Conservation (phyloP, 2,329 filamentous ascomycete genomes). For the Alternaria alternata region DNA sequence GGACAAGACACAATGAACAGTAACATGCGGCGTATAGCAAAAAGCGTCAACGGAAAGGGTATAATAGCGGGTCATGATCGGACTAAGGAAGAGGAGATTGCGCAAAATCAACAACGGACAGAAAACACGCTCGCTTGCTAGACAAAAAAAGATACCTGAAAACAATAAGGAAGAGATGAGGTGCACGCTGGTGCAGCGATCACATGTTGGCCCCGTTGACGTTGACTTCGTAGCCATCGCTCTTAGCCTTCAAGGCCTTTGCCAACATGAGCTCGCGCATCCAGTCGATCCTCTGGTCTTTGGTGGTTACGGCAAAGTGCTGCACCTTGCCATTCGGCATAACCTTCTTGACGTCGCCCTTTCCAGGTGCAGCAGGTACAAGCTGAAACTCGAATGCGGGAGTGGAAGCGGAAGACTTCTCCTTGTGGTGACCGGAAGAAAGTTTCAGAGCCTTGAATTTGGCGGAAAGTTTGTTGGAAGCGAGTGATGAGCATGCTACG, state of each 20-base stretch:
- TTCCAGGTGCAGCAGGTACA: constrained; percentile 69
- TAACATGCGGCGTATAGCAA: constrained; percentile 6
- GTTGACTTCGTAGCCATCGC: constrained; percentile 81
- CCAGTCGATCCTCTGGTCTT: constrained; percentile 94
- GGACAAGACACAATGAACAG: constrained; percentile 17
- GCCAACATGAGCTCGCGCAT: constrained; percentile 93
- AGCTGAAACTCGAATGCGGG: constrained; percentile 84
- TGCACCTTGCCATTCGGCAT: constrained; percentile 75
- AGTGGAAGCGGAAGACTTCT: constrained; percentile 65
- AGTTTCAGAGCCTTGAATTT: constrained; percentile 82
- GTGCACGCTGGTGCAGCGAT: constrained; percentile 1
- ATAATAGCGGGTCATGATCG: constrained; percentile 39
- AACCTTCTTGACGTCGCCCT: constrained; percentile 51
- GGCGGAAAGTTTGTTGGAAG: constrained; percentile 82
- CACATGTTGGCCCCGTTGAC: constrained; percentile 68
- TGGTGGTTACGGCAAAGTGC: constrained; percentile 72
- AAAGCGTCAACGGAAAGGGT: constrained; percentile 33
- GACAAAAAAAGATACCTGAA: constrained; percentile 3
- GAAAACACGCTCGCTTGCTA: constrained; percentile 31
- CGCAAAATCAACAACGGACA: constrained; percentile 10
- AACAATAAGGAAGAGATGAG: background rate
- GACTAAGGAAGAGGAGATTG: constrained; percentile 16
- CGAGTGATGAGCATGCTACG: constrained; percentile 81
- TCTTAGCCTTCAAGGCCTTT: constrained; percentile 85
- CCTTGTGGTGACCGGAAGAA: constrained; percentile 58